Evolutionary conservation across 2,329 filamentous ascomycete genomes (phyloP), one percentile per base, ranked within the genome.

Genomic region (Thelonectria discophora): DNA sequence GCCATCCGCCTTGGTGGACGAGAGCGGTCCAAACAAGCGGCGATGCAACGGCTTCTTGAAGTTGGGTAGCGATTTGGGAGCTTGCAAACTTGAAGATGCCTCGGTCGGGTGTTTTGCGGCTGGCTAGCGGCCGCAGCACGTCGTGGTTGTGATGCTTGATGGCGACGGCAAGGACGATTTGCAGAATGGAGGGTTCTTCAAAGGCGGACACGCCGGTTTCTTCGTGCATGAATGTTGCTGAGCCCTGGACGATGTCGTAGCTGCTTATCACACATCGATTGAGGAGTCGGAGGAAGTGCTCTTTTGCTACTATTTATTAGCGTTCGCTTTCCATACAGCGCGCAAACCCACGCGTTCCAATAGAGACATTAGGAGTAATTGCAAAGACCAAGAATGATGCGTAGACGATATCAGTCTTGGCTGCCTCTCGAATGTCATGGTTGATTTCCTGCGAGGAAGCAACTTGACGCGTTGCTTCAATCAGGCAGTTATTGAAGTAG

Each of bases 111-210:
- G 42, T 32, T 5, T 20, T 5, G 12, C 30, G 24, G 8, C 13
- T 39, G 1, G 60, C 50, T 5, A 62, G 15, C 3, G 42, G 12
- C 10, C 20, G 20, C 17, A 62, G 30, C 1, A 59, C 50, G 10
- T 47, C 45, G 18, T 62, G 45, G 39, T 62, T 62, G 18, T 59
- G 50, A 18, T 62, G 60, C 17, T 62, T 62, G 24, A 62, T 46
- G 7, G 51, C n/a, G 40, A 59, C 55, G 5, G 55, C 60, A 1
- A 62, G 20, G 13, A 62, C 45, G 15, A 59, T 32, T 5, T 52
- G 60, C 11, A 62, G 46, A 17, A 59, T 34, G 4, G 37, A 30
- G 11, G 60, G 51, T 5, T 24, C 57, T n/a, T 55, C 42, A 2
- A 62, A 18, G 7, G 42, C 45, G 13, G 50, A 55, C 46, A 49